Percentiles rank a stretch among this genome's conserved stretches.
These are phyloP conservation scores for Arxiozyma telluris DNA, from an alignment of 1,139 yeast genomes.

Conservation along the genomic window DNA sequence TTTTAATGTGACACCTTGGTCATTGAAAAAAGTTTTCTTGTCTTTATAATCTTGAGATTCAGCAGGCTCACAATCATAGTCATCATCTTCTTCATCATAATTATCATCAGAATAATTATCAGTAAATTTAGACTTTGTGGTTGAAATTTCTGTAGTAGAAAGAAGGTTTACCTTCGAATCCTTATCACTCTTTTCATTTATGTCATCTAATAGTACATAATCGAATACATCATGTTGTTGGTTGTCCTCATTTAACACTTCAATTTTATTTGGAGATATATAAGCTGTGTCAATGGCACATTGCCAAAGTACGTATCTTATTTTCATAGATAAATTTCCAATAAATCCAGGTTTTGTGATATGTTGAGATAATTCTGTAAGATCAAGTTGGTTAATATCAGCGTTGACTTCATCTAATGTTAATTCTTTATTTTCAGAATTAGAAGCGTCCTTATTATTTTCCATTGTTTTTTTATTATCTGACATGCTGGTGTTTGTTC, in stretches of 20 bases:
- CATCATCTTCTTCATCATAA: conserved; percentile 22
- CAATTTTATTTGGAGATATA: conserved; percentile 17
- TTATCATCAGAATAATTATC: conserved; percentile 10
- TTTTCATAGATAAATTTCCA: conserved; percentile 49
- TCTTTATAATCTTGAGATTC: neutral
- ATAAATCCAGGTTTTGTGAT: conserved; percentile 45
- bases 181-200: conserved; percentile 26
- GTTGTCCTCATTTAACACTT: conserved; percentile 21
- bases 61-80: conserved; percentile 4
- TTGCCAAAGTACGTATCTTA: conserved; percentile 65
- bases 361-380: conserved; percentile 32
- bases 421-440: conserved; percentile 13
- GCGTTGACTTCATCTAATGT: conserved; percentile 8
- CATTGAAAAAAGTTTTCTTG: neutral
- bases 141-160: neutral
- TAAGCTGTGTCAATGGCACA: conserved; percentile 56
- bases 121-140: neutral
- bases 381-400: conserved; percentile 26
- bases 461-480: conserved; percentile 6
- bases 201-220: conserved; percentile 17
- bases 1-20: conserved; percentile 5
- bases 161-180: conserved; percentile 6
- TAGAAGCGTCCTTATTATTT: conserved; percentile 11
- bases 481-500: conserved; percentile 6
- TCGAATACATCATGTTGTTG: conserved; percentile 16